Base-by-base conservation (phyloP, 2,329 filamentous ascomycete species). In the Aspergillus transmontanensis region DNA sequence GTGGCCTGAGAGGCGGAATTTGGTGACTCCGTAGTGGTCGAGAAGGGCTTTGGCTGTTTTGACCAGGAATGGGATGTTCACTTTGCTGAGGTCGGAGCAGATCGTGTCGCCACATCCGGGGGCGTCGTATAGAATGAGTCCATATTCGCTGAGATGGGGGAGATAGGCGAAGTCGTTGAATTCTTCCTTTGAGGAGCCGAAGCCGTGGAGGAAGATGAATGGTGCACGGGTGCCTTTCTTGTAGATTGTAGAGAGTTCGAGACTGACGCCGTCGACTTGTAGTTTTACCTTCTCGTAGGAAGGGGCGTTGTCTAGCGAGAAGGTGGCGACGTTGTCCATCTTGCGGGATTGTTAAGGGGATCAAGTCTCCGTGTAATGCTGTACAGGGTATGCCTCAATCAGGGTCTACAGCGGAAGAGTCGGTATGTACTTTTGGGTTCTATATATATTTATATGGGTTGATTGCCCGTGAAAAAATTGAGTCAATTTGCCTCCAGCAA, bases 131-230 rank as follows among this genome's bases (percentile, higher is more conserved):
- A 70, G 67, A 2, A 73, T 51, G 26, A 66, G 68, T 3, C 62
- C 63, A 59, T 70, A 56, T 4, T 70, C 21, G 19, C 66, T 61
- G 6, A 72, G 55, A 1, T 55, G 16, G 19, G 66, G 62, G 3
- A 69, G 68, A 14, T 67, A 28, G 3, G 50, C 54, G 9, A 70
- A 26, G 48, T 71, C 69, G 39, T 69, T 62, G 4, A 71, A 56
- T 26, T 72, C 71, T 64, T 72, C 70, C 63, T 73, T 73, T 28
- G 68, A 69, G 16, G 69, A 73, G 32, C 68, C 69, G 48, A 73
- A 73, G 23, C 71, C 70, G n/a, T 71, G 71, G 0, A 72, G 62
- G 56, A 71, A 72, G 2, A 72, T 39, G 32, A 72, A 67, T 45
- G 66, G 70, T 9, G 67, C n/a, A 7, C 30, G 60, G 12, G 36